Base-by-base conservation (phyloP, 768 basidiomycete genomes). In the Boletus fagicola region DNA sequence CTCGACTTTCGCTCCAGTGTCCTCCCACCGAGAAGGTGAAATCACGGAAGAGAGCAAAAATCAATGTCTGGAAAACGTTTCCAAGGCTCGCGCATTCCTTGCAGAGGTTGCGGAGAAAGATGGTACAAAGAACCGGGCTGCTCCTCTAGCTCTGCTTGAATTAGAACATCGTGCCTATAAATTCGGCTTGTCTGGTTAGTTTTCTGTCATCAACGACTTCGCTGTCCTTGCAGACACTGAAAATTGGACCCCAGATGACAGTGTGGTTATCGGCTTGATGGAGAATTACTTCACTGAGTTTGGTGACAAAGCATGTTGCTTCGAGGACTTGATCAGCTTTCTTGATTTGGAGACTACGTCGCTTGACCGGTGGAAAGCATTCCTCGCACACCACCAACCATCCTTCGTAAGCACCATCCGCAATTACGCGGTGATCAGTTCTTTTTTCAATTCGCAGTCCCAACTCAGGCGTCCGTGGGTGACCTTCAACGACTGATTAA, bases 281-380 rank as follows among this genome's bases (percentile, higher is more conserved):
- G 76, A 83, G 64, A 72, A 77, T 48, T 96, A 95, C 71, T 85
- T 93, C 66, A 75, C 81, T 40, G 76, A 75, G 56, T 83, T 93
- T 63, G 87, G 90, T 31, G 84, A 86, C 70, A 96, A 94, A 72
- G 77, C 87, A 6, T 92, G 90, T 70, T 93, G 92, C 69, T 91
- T 85, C 56, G 94, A 95, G 72, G 94, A 97, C 64, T 74, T 96
- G 40, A 80, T 79, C 62, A 83, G 85, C 4, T 93, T 88, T 67
- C 70, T 87, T 53, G 66, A 65, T 9, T 72, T 89, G 15, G 73
- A 80, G 24, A 79, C 72, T 49, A 75, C 80, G 13, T 78, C 80
- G 31, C 71, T 80, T 12, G 54, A 72, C 5, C 73, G 75, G 52
- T 88, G 87, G 83, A 78, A 76, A 38, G 63, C 77, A 13, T 82